These are phyloP conservation scores for Raffaelea albimanens DNA, from an alignment of 2,329 filamentous ascomycete genomes.

Conservation along the genomic window DNA sequence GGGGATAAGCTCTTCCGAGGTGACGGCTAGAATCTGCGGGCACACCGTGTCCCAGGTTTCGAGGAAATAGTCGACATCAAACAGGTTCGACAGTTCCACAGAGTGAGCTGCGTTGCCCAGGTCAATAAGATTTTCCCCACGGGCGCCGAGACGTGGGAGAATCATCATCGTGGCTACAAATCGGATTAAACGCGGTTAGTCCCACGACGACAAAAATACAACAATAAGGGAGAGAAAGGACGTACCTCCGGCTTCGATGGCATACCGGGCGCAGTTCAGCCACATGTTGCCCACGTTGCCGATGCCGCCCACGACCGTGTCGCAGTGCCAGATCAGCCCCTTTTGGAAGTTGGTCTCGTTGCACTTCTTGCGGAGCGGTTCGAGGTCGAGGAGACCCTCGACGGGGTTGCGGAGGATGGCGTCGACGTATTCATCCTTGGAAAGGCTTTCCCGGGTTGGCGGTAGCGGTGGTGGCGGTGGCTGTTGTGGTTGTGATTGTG, in stretches of 20 bases:
- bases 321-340: slow-evolving; percentile 26
- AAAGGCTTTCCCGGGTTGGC: not conserved
- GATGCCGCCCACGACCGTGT: slow-evolving; percentile 24
- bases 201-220: not conserved
- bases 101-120: slow-evolving; percentile 6
- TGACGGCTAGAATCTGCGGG: slow-evolving; percentile 10
- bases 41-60: slow-evolving; percentile 6
- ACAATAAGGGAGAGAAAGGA: not conserved
- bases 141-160: slow-evolving; percentile 14
- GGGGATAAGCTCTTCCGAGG: slow-evolving; percentile 4
- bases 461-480: too few relatives aligned
- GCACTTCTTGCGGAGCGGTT: slow-evolving; percentile 16
- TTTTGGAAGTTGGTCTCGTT: slow-evolving; percentile 20
- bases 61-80: slow-evolving; percentile 10
- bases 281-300: slow-evolving; percentile 25
- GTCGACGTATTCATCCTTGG: slow-evolving; percentile 11
- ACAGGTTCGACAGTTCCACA: slow-evolving; percentile 7
- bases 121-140: slow-evolving; percentile 13
- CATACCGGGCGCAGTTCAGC: slow-evolving; percentile 26
- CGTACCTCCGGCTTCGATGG: slow-evolving; percentile 19
- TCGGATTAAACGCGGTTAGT: too few relatives aligned
- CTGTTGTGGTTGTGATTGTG: too few relatives aligned
- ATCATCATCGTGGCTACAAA: slow-evolving; percentile 10
- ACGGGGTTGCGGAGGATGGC: slow-evolving; percentile 12
- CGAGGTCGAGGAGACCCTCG: slow-evolving; percentile 11